Evolutionary conservation across 768 basidiomycete genomes (phyloP), one percentile per base, ranked within the genome.

Genomic region (Tricholomella constricta): DNA sequence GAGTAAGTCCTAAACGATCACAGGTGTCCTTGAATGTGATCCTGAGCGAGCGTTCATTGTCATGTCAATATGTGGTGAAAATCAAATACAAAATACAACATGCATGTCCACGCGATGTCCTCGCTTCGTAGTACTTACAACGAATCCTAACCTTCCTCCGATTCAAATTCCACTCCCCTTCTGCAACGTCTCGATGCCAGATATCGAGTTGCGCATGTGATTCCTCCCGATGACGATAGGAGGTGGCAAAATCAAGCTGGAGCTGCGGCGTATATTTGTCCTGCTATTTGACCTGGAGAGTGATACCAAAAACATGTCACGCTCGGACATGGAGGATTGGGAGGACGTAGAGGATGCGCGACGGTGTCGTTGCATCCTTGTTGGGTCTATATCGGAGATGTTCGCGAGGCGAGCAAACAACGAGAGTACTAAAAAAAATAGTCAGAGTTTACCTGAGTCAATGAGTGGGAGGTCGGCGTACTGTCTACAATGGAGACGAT

Each of bases 401-500:
- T 87, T 84, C 45, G 88, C 89, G 37, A 87, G 68, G 41, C 79
- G 85, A 0, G 89, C 91, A 63, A 93, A 93, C 23, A 89, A 71
- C 2, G 89, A 89, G 23, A 93, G 80, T 44, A 91, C 90, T 90
- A 43, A 27, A 26, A 54, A 31, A 44, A 37, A 46, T 45, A 22
- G 20, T 27, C 12, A 59, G 14, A 41, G n/a, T 54, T 35, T 29
- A 26, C n/a, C 25, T 19, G 23, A 14, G 31, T 31, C 5, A 10
- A 40, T n/a, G 45, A 11, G 31, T 6, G 31, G 25, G 9, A 32
- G 26, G 26, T 3, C 22, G 4, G 74, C 84, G 54, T 62, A 92
- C 91, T 84, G 63, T 93, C 91, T 20, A 90, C 88, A 53, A 88
- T 79, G 12, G 91, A 91, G 9, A 91, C 86, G n/a, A 93, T 79